Percentiles rank a stretch among this genome's conserved stretches.
Evolutionary conservation across 805 yeast genomes (phyloP).

Genomic region (Candida taoyuanica): DNA sequence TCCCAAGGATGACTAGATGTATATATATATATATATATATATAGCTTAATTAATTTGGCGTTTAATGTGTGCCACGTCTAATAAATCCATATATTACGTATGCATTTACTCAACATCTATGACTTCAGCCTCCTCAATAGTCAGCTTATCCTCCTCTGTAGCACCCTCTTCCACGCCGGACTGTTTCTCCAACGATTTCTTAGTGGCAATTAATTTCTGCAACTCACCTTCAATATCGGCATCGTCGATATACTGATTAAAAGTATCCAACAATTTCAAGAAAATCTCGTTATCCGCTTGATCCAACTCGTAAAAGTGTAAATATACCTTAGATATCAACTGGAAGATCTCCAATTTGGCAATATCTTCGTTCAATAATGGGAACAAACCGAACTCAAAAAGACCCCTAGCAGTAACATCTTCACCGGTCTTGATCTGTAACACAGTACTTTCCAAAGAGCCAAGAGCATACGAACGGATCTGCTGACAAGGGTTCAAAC

Average conservation of each 20-base stretch:
- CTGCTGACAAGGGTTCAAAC: slow-evolving; percentile 83
- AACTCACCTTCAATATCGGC: slow-evolving; percentile 34
- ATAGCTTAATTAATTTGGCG: background rate
- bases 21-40: too few species aligned
- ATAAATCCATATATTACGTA: too few species aligned
- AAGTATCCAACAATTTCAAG: slow-evolving; percentile 34
- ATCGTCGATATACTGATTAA: slow-evolving; percentile 36
- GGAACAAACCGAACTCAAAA: slow-evolving; percentile 71
- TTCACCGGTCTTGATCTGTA: slow-evolving; percentile 30
- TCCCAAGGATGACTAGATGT: slow-evolving; percentile 8
- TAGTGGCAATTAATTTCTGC: slow-evolving; percentile 34
- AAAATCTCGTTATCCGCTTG: slow-evolving; percentile 35
- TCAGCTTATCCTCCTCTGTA: background rate
- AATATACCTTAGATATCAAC: slow-evolving; percentile 60
- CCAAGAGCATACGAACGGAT: slow-evolving; percentile 62
- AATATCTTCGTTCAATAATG: slow-evolving; percentile 61
- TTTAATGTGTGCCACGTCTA: background rate
- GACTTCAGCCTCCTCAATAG: background rate
- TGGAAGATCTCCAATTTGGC: slow-evolving; percentile 67
- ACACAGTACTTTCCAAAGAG: slow-evolving; percentile 47
- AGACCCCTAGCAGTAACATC: slow-evolving; percentile 47
- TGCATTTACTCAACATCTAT: slow-evolving; percentile 17
- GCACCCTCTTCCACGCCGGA: too few species aligned
- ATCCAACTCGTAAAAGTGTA: slow-evolving; percentile 40
- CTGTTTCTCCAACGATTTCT: slow-evolving; percentile 29